Conservation (phyloP, 2,329 filamentous ascomycete genomes). For the Paraphoma sp. region DNA sequence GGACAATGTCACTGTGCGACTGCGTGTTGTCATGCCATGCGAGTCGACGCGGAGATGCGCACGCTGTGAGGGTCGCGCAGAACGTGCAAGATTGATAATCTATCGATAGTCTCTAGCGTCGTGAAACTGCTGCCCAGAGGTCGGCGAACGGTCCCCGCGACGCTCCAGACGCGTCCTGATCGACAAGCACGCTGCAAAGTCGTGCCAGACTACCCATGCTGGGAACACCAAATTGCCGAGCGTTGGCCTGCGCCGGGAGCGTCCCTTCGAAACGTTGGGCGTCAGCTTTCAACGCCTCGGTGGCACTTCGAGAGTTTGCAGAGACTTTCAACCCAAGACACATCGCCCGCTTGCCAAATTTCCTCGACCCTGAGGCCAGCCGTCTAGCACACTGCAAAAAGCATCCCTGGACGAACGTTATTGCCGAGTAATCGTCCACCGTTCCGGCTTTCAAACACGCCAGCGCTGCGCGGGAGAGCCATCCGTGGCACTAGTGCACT, state of each 20-base stretch:
- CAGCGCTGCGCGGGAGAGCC: conserved; percentile 7
- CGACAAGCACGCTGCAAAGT: conserved; percentile 3
- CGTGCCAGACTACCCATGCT: neutral
- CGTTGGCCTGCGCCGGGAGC: neutral
- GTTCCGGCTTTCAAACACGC: conserved; percentile 22
- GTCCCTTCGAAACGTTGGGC: conserved; percentile 3
- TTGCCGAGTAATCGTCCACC: conserved; percentile 6
- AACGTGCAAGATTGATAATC: conserved; percentile 1
- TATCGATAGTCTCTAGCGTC: neutral
- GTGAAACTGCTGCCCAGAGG: neutral
- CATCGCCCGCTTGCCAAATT: neutral
- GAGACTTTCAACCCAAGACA: conserved; percentile 8
- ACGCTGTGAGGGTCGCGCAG: conserved; percentile 4
- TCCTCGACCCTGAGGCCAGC: conserved; percentile 3
- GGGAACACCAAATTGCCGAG: conserved; percentile 1
- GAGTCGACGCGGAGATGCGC: neutral
- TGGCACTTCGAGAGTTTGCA: conserved; percentile 1
- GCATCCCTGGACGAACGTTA: neutral
- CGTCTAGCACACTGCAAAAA: neutral
- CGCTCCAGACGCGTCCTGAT: conserved; percentile 9
- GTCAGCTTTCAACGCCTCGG: neutral
- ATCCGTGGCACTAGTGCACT: neutral
- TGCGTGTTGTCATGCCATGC: neutral
- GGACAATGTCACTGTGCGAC: neutral
- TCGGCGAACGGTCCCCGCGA: neutral